Evolutionary conservation across 116 monocot genomes (phyloP), one percentile per base, ranked within the genome.

Genomic region (Cymodocea nodosa): DNA sequence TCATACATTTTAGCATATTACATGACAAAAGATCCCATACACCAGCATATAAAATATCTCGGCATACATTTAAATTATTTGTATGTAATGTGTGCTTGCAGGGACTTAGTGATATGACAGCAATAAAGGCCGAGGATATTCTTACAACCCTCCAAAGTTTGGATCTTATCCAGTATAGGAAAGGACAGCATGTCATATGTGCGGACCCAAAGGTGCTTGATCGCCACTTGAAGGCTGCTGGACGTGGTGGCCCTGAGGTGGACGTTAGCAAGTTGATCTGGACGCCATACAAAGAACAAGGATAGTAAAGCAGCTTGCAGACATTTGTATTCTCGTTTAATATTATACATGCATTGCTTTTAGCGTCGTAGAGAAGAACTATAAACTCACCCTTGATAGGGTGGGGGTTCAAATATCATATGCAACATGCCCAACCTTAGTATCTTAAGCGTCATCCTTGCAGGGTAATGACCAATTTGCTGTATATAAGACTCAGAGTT

Each of bases 91-190:
- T 67, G 52, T 74, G 52, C n/a, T 71, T 56, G 17, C 82, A 94
- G 94, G 90, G 90, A 56, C 83, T 95, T 11, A 90, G 90, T 52
- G 87, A 95, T 36, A 87, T 90, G 90, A 95, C 95, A 11, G 90
- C 90, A 15, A 95, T 95, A 65, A 90, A 83, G 68, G 74, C 90
- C 0, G 85, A 87, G 55, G 95, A 95, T 73, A 85, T 95, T 54
- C 70, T 83, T 37, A 74, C 62, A 74, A 95, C 95, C 4, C 70
- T 95, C 17, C 87, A 87, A 68, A 79, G 70, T 50, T 74, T 95
- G 15, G 95, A 90, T 56, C 63, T 95, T 59, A 87, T 95, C 56
- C 87, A 94, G 54, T 94, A 90, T 77, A 73, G 82, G 77, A 94
- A 90, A 67, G 94, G 94, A 14, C 83, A 83, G 52, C 90, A 95